phyloP scores from a whole-genome alignment of 768 basidiomycete genomes.

The Boletus rufocinnamomeus region DNA sequence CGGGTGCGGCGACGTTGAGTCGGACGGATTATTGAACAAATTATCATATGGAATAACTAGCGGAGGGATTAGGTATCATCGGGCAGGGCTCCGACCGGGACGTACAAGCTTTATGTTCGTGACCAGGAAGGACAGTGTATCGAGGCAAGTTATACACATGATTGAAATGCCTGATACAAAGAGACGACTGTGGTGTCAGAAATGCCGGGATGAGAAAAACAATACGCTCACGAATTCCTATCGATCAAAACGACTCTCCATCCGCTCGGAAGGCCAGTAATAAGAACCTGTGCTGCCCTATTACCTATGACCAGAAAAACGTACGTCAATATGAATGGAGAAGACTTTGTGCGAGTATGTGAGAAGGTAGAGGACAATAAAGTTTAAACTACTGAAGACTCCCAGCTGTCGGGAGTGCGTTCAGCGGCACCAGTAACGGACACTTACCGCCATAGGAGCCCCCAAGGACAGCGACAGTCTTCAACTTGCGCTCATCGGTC shows the following conservation, averaged over 20 bases:
- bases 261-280: conserved; percentile 47
- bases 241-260: conserved; percentile 62
- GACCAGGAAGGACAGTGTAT: conserved; percentile 56
- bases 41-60: conserved; percentile 57
- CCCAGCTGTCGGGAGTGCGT: background rate
- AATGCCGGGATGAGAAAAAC: background rate
- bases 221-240: conserved; percentile 52
- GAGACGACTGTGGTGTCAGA: background rate
- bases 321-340: background rate
- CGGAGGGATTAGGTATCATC: background rate
- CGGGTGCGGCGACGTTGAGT: conserved; percentile 5
- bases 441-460: conserved; percentile 54
- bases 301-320: conserved; percentile 37
- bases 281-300: conserved; percentile 51
- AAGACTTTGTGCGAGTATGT: background rate
- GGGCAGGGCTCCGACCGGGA: background rate
- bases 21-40: conserved; percentile 39
- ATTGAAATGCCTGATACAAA: conserved; percentile 44
- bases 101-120: conserved; percentile 67
- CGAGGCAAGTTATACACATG: conserved; percentile 62
- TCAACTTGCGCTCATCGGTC: background rate
- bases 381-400: background rate
- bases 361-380: background rate
- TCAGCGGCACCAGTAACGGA: conserved; percentile 2
- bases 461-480: conserved; percentile 55